Evolutionary conservation across 768 basidiomycete species (phyloP).

Genomic region (Leccinum sublutescens): DNA sequence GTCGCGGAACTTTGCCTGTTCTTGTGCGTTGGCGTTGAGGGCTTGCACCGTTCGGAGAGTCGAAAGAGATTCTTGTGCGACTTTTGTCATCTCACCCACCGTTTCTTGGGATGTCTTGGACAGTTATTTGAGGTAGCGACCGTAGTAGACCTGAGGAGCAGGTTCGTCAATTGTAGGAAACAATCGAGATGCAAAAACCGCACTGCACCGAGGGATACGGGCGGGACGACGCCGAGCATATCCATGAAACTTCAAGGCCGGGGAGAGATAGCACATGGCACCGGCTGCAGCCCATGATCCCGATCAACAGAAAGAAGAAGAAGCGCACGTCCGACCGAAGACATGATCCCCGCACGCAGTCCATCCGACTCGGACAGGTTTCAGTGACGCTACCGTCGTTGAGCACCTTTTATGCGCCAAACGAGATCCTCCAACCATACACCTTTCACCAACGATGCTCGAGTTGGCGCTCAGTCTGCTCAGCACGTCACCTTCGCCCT

Average conservation of each 20-base stretch:
- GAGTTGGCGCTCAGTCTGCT: constrained; percentile 90
- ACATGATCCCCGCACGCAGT: constrained; percentile 83
- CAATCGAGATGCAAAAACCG: background rate
- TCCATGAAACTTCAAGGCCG: constrained; percentile 72
- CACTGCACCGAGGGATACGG: constrained; percentile 83
- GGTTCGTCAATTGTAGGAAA: constrained; percentile 6
- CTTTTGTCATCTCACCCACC: constrained; percentile 91
- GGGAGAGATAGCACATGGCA: constrained; percentile 33
- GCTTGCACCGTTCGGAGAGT: constrained; percentile 89
- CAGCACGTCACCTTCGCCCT: constrained; percentile 90
- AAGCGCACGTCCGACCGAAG: constrained; percentile 86
- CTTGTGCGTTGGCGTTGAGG: constrained; percentile 79
- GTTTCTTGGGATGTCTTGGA: constrained; percentile 93
- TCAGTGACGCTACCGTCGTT: constrained; percentile 49
- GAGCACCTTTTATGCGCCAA: background rate
- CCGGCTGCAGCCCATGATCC: background rate
- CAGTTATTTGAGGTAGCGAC: constrained; percentile 88
- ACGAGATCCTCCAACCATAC: background rate
- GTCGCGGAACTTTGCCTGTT: constrained; percentile 75
- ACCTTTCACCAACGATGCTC: constrained; percentile 93
- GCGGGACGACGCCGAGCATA: constrained; percentile 92
- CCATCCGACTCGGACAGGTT: constrained; percentile 67
- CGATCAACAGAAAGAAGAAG: background rate
- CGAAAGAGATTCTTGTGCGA: constrained; percentile 84
- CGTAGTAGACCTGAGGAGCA: constrained; percentile 78